phyloP scores from a whole-genome alignment of 1,284 basidiomycete species.

The Meripilus lineatus region DNA sequence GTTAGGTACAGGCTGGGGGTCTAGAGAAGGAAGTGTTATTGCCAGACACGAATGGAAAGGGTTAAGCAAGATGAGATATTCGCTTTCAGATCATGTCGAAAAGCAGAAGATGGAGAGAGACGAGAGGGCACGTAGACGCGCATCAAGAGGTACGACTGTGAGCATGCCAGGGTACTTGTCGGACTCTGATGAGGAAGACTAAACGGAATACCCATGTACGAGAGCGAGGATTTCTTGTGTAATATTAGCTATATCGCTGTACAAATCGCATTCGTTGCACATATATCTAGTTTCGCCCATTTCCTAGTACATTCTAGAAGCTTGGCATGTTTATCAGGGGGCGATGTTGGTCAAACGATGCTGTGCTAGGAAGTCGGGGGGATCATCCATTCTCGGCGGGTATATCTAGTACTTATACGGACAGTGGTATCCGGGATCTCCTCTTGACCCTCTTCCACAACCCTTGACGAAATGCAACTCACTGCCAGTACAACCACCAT shows the following conservation, averaged over 20 bases:
- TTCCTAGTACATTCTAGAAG: too few species aligned
- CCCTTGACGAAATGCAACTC: constrained; percentile 16
- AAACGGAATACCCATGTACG: too few species aligned
- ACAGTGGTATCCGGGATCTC: too few species aligned
- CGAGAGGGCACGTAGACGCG: constrained; percentile 17
- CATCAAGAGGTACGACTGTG: constrained; percentile 1
- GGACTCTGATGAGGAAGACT: constrained; percentile 13
- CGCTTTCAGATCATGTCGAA: constrained; percentile 74
- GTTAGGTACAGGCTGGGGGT: constrained; percentile 53
- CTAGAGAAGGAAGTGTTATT: constrained; percentile 56
- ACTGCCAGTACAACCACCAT: constrained; percentile 18
- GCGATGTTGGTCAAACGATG: too few species aligned
- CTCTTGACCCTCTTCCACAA: constrained; percentile 1
- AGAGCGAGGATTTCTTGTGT: too few species aligned
- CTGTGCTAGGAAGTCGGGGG: too few species aligned
- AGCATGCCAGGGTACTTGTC: constrained; percentile 23
- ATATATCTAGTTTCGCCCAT: too few species aligned
- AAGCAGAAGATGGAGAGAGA: constrained; percentile 36
- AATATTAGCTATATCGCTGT: too few species aligned
- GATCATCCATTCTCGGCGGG: too few species aligned
- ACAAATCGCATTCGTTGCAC: too few species aligned
- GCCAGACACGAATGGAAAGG: constrained; percentile 96
- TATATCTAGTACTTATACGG: too few species aligned
- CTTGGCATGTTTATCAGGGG: too few species aligned
- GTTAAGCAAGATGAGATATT: constrained; percentile 62